Base-by-base conservation (phyloP, 139 green algal species). In the Coelastrella sp. region DNA sequence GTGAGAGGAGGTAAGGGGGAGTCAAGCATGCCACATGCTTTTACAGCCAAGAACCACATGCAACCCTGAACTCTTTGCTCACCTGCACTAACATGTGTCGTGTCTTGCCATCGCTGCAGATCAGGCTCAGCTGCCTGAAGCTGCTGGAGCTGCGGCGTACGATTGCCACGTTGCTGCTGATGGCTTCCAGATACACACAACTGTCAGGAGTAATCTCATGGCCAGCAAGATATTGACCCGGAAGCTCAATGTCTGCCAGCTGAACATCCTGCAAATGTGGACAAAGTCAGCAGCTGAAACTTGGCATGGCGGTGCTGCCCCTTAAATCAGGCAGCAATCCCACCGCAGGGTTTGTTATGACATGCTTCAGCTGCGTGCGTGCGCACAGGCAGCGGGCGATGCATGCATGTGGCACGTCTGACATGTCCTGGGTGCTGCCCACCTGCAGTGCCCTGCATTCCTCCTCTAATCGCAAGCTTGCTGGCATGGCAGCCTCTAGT, bases 231-330 rank as follows among this genome's bases (percentile, higher is more conserved):
- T 97, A 97, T 85, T 95, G 92, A 17, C 97, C 97, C 10, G 97
- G 97, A 92, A 99, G 96, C 94, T 99, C 97, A 58, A 99, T 90
- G n/a, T 99, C 97, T 12, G 94, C 89, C 35, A 98, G 90, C 8
- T 90, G 83, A 83, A 97, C 92, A 70, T 99, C 97, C 56, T 94
- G 82, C 70, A 95, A 76, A 24, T 10, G 19, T 10, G 24, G 68
- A 25, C 17, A 6, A 76, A 10, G 68, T 27, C 7, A 10, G 7
- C 68, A 76, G 6, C 8, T 27, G 0, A 49, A 49, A 49, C 35
- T 49, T 49, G 35, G 35, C 35, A 49, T 49, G 35, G 35, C 35
- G 35, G 35, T 49, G 35, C 35, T 49, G 35, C 35, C 35, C 35
- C 35, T 49, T 3, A 49, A 49, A 49, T 49, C 35, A 49, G 35